phyloP scores from a whole-genome alignment of 176 grass and related monocot species.

The Areca catechu region DNA sequence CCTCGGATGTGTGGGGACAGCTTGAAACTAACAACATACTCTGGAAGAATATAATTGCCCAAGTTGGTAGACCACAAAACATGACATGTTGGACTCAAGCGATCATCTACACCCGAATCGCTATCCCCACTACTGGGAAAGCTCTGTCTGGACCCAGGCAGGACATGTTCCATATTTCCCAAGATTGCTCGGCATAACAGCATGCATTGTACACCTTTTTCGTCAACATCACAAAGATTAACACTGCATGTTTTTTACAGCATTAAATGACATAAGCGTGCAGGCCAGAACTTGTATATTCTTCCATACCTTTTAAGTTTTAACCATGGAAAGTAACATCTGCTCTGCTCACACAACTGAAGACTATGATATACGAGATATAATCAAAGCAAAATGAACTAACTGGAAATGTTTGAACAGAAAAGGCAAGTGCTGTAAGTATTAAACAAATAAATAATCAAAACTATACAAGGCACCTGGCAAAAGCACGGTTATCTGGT shows the following conservation, averaged over 20 bases:
- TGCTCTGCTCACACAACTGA: no score
- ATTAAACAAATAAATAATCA: no score
- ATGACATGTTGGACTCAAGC: slow-evolving; percentile 49
- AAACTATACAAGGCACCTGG: slow-evolving; percentile 34
- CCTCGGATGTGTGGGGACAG: slow-evolving; percentile 48
- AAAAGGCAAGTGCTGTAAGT: no score
- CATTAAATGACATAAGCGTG: no score
- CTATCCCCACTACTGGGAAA: slow-evolving; percentile 43
- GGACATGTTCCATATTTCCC: slow-evolving; percentile 46
- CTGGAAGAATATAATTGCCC: slow-evolving; percentile 50
- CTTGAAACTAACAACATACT: slow-evolving; percentile 74
- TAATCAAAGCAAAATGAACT: no score
- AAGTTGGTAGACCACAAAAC: slow-evolving; percentile 49
- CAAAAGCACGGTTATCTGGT: slow-evolving; percentile 60
- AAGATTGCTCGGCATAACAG: slow-evolving; percentile 63
- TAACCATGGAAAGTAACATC: no score
- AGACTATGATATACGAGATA: no score
- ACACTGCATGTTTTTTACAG: slow-evolving; percentile 25
- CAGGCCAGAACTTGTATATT: no score
- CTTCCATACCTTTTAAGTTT: no score
- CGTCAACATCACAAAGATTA: slow-evolving; percentile 82
- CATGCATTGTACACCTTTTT: slow-evolving; percentile 87
- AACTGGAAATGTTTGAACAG: no score
- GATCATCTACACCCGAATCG: slow-evolving; percentile 48
- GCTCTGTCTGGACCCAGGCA: slow-evolving; percentile 38